Evolutionary conservation across 2,329 filamentous ascomycete genomes (phyloP).

Genomic region (Paradendryphiella salina): DNA sequence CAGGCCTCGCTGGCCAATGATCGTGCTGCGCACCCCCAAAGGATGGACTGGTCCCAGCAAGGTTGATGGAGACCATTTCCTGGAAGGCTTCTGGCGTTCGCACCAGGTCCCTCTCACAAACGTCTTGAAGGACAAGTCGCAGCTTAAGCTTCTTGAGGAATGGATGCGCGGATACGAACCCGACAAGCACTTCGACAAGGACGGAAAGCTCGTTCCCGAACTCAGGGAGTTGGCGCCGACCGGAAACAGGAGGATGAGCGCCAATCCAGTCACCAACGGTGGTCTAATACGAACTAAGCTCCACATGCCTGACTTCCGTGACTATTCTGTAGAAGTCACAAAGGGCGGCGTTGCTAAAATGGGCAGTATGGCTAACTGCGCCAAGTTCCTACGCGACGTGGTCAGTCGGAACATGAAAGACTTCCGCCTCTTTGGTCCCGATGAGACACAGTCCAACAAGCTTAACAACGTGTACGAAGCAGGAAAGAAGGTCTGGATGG

Average conservation of each 20-base stretch:
- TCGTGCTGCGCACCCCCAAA: constrained; percentile 75
- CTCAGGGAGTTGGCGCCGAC: constrained; percentile 66
- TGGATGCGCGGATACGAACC: constrained; percentile 81
- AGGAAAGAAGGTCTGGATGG: constrained; percentile 80
- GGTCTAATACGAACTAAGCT: constrained; percentile 69
- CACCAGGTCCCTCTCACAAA: constrained; percentile 79
- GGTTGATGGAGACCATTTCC: constrained; percentile 65
- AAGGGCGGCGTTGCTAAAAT: constrained; percentile 61
- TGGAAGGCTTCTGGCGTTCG: constrained; percentile 77
- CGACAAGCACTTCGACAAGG: constrained; percentile 68
- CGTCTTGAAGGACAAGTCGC: constrained; percentile 65
- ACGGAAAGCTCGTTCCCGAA: constrained; percentile 65
- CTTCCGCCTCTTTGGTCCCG: constrained; percentile 77
- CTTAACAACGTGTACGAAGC: constrained; percentile 70
- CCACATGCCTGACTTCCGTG: constrained; percentile 68
- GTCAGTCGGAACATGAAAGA: constrained; percentile 65
- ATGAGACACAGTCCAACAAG: constrained; percentile 83
- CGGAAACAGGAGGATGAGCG: constrained; percentile 72
- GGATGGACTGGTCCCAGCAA: constrained; percentile 78
- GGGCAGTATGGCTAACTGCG: constrained; percentile 72
- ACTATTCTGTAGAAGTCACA: constrained; percentile 67
- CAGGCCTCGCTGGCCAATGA: constrained; percentile 77
- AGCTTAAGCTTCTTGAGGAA: constrained; percentile 69
- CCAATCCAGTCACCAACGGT: constrained; percentile 75
- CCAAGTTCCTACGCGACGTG: constrained; percentile 68